Base-by-base conservation (phyloP, 2,329 filamentous ascomycete genomes). In the Lachnellula cervina region DNA sequence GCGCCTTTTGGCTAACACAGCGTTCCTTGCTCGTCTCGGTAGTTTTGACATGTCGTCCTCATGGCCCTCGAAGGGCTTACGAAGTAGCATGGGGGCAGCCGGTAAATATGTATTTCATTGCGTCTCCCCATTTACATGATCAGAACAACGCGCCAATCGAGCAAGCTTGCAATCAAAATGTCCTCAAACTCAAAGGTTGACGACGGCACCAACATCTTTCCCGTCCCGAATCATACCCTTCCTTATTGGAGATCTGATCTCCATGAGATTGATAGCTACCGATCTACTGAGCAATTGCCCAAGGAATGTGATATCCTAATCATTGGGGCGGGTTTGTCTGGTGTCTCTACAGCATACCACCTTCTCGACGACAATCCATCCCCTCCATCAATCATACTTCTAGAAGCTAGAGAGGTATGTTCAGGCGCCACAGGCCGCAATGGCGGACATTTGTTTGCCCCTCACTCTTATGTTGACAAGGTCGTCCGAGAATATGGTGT, bases 361-460 rank as follows among this genome's bases (percentile, higher is more conserved):
- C 38, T 63, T 14, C 43, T 59, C 14, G 47, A 53, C 7, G 56
- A 40, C 21, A 55, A 60, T 23, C 45, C 51, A 5, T 51, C 51
- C 9, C 52, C 55, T 11, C 52, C 53, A 3, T 55, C 56, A 5
- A 46, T 76, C 35, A 64, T 74, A 13, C 62, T 76, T 54, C 64
- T 76, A 5, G 74, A 77, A 62, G 74, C 74, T 2, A 64, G 73
- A 14, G 62, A 67, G 57, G 64, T 66, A 28, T 70, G 67, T 52
- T 70, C 68, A 19, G 71, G 71, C 14, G 71, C 71, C 5, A 73
- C 71, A 9, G 70, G 71, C n/a, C 65, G 71, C n/a, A 80, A 80
- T 60, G 75, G 76, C 28, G 74, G 74, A 1, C 75, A 77, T 61
- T 51, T 77, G 32, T 70, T 72, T 45, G 73, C 74, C 4, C 72